These are phyloP conservation scores for Rhytidiadelphus loreus DNA, from an alignment of 225 moss, liverwort and hornwort genomes.

Conservation along the genomic window DNA sequence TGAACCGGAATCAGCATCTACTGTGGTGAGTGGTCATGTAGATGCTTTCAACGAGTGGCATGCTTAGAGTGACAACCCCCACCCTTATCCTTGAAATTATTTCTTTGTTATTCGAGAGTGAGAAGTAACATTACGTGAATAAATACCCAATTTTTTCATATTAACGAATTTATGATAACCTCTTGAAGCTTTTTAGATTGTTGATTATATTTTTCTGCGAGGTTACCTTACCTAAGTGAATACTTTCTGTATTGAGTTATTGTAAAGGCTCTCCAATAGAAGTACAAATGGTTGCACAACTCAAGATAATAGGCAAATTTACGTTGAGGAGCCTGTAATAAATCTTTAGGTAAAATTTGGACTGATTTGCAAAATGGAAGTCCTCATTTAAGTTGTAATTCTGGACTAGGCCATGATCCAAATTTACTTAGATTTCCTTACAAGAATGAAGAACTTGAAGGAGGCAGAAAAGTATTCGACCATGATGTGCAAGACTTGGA, in stretches of 20 bases:
- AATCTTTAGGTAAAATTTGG: neutral
- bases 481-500: neutral
- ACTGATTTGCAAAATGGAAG: neutral
- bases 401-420: neutral
- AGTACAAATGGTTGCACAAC: neutral
- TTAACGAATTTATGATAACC: neutral
- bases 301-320: neutral
- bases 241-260: neutral
- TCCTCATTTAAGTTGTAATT: neutral
- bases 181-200: neutral
- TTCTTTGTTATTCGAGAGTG: neutral
- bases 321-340: too few relatives aligned
- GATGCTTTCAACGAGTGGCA: neutral
- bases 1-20: neutral
- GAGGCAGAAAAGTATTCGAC: neutral
- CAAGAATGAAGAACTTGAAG: too few relatives aligned
- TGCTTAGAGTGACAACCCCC: neutral
- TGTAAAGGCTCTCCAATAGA: neutral
- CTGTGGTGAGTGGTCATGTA: neutral
- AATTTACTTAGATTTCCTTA: neutral
- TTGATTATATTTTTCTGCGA: neutral
- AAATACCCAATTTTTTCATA: neutral
- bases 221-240: neutral
- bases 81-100: too few relatives aligned
- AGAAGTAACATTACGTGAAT: neutral